These are phyloP conservation scores for Ceratocystis ficicola DNA, from an alignment of 2,329 filamentous ascomycete genomes.

Conservation along the genomic window DNA sequence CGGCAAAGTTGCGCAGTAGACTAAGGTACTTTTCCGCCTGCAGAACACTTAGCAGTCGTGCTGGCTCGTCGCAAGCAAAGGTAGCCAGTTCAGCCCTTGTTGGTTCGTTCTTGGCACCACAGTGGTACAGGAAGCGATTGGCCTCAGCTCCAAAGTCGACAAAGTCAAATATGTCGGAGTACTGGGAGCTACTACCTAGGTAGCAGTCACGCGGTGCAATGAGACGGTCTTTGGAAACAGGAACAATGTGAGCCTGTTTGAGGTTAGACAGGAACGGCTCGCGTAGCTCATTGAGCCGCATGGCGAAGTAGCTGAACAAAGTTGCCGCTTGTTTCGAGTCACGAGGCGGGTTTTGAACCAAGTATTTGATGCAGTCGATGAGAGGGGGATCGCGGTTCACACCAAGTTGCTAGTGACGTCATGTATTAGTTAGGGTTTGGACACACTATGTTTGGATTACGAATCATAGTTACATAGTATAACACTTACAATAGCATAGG, in stretches of 20 bases:
- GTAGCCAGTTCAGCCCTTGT: conserved; percentile 74
- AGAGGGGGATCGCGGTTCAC: conserved; percentile 74
- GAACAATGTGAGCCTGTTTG: conserved; percentile 57
- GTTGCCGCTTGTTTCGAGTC: conserved; percentile 53
- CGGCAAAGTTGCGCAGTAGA: conserved; percentile 67
- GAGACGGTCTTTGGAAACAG: conserved; percentile 35
- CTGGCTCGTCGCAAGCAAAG: conserved; percentile 73
- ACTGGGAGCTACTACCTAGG: conserved; percentile 57
- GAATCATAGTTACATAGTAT: not conserved
- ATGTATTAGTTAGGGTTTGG: conserved; percentile 9
- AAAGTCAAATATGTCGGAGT: conserved; percentile 90
- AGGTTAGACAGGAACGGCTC: conserved; percentile 48
- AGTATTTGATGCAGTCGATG: conserved; percentile 57
- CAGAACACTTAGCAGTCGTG: conserved; percentile 65
- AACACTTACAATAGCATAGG: conserved; percentile 49
- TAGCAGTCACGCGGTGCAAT: conserved; percentile 37
- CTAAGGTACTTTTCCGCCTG: conserved; percentile 79
- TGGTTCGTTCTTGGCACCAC: conserved; percentile 84
- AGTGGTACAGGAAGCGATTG: conserved; percentile 76
- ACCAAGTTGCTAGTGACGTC: conserved; percentile 54
- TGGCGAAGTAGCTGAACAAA: conserved; percentile 74
- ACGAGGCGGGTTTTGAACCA: conserved; percentile 60
- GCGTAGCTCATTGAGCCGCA: conserved; percentile 61
- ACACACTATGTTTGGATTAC: not conserved
- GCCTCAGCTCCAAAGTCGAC: conserved; percentile 84